A percentile compares a stretch with the other conserved stretches of the same genome.
Conservation (phyloP, 495 filamentous ascomycete species). For the Tricharina praecox region DNA sequence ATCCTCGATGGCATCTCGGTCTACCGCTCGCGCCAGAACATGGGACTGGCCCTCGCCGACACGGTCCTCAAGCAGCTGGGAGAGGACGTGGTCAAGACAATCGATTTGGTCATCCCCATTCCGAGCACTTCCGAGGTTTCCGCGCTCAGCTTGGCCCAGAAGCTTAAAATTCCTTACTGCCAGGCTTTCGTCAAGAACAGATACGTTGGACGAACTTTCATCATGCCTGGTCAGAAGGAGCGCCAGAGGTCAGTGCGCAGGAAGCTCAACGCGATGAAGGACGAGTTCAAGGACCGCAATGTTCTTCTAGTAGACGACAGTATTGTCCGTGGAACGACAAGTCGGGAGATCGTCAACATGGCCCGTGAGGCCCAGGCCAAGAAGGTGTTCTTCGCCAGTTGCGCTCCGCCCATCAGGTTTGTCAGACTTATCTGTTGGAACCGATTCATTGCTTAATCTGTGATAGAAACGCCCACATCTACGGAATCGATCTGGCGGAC, state of each 20-base stretch:
- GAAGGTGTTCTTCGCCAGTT: conserved; percentile 80
- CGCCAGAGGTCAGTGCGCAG: conserved; percentile 63
- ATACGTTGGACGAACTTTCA: conserved; percentile 92
- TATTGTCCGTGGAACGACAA: conserved; percentile 85
- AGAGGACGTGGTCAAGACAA: conserved; percentile 57
- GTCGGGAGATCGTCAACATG: conserved; percentile 83
- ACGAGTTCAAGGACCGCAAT: conserved; percentile 70
- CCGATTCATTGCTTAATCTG: conserved; percentile 3
- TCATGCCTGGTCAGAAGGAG: conserved; percentile 76
- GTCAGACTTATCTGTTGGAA: conserved; percentile 8
- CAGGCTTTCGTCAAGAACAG: conserved; percentile 88
- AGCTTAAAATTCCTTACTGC: conserved; percentile 61
- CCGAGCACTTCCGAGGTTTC: conserved; percentile 77
- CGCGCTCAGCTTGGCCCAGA: conserved; percentile 60
- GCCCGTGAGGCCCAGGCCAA: conserved; percentile 77
- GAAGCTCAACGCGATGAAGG: conserved; percentile 69
- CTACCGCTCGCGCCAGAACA: conserved; percentile 72
- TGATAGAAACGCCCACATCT: conserved; percentile 46
- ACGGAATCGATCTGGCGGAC: conserved; percentile 82
- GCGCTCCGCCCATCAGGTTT: conserved; percentile 63
- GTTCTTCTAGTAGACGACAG: conserved; percentile 84
- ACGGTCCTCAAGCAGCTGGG: conserved; percentile 59
- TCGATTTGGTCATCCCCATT: conserved; percentile 83
- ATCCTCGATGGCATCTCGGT: conserved; percentile 89
- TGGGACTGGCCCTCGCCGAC: conserved; percentile 76